phyloP scores from a whole-genome alignment of 257 asterid genomes.

The Cynanchum wilfordii region DNA sequence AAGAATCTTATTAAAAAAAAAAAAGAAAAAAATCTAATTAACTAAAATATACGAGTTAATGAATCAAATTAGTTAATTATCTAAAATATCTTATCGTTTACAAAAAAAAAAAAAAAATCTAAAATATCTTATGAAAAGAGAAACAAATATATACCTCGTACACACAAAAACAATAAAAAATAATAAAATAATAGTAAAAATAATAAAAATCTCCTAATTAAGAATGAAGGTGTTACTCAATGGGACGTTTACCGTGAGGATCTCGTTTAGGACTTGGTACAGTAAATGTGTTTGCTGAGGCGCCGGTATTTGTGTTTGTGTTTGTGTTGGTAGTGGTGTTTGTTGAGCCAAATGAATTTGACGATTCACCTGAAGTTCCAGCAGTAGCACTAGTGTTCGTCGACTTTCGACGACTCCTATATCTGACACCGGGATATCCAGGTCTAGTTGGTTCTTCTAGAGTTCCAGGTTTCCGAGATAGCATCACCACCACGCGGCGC shows the following conservation, averaged over 20 bases:
- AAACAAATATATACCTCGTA: constrained; percentile 5
- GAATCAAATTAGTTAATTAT: too few species aligned
- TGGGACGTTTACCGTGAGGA: constrained; percentile 51
- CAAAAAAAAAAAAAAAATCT: too few species aligned
- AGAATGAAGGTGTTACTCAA: constrained; percentile 27
- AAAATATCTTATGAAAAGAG: too few species aligned
- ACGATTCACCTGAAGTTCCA: constrained; percentile 47
- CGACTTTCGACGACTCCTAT: constrained; percentile 34
- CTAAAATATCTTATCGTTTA: too few species aligned
- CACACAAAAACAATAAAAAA: constrained; percentile 16
- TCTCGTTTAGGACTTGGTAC: constrained; percentile 27
- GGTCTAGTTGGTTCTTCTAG: constrained; percentile 82
- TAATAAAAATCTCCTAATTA: constrained; percentile 14
- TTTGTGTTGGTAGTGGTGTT: constrained; percentile 26
- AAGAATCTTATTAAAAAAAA: too few species aligned
- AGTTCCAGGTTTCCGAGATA: constrained; percentile 58
- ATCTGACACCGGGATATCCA: constrained; percentile 60
- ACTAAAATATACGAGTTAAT: too few species aligned
- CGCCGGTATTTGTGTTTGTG: constrained; percentile 21
- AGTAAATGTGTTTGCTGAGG: constrained; percentile 35
- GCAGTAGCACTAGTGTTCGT: constrained; percentile 34
- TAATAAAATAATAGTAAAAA: too few species aligned
- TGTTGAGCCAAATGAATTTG: constrained; percentile 42
- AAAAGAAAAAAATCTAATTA: too few species aligned
- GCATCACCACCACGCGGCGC: constrained; percentile 64